Conservation (phyloP, 75 land plant genomes). For the Sequoiadendron giganteum region DNA sequence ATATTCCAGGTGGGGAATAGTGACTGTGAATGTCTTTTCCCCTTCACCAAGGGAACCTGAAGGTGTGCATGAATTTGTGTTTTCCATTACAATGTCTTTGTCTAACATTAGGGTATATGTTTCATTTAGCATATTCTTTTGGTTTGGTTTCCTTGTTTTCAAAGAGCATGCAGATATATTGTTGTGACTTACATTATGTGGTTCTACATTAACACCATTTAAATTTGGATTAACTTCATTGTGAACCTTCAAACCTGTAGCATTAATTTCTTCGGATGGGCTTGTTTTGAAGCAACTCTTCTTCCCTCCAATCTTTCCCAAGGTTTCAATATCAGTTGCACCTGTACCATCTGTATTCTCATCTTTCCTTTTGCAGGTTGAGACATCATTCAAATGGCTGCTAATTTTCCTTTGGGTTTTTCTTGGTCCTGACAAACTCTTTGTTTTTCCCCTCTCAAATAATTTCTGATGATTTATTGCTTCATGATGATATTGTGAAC, state of each 20-base stretch:
- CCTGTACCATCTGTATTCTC: background rate
- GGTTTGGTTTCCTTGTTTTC: background rate
- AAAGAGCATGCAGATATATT: background rate
- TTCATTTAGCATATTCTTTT: background rate
- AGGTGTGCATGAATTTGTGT: background rate
- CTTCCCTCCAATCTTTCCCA: background rate
- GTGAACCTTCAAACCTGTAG: background rate
- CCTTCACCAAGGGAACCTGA: background rate
- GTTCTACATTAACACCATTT: background rate
- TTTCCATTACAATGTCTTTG: background rate
- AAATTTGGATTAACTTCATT: slow-evolving; percentile 1
- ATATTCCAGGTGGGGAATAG: background rate
- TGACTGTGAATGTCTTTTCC: background rate
- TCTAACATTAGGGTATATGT: background rate
- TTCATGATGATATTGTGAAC: background rate
- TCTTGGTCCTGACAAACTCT: background rate
- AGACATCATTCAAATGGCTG: background rate
- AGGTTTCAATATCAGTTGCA: background rate
- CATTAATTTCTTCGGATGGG: background rate
- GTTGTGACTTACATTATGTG: background rate
- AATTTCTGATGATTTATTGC: background rate
- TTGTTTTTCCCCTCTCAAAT: background rate
- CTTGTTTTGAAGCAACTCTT: background rate
- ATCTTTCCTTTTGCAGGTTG: background rate
- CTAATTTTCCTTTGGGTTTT: background rate